Percentiles rank a stretch among this genome's conserved stretches.
Conservation (phyloP, 345 rosid genomes). For the Noccaea bulbosa region DNA sequence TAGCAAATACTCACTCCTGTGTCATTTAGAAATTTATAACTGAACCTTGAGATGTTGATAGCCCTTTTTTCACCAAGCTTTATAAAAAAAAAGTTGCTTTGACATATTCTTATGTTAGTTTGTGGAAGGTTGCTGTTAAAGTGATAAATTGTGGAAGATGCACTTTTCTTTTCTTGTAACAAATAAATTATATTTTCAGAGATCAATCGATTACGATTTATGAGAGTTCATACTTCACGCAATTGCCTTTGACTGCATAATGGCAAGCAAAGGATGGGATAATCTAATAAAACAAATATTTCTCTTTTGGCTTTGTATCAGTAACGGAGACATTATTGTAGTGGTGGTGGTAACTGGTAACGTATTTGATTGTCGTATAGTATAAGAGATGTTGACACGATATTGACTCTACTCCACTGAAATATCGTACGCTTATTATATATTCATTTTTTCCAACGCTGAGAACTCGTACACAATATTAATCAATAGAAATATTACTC, state of each 20-base stretch:
- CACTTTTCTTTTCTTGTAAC: neutral
- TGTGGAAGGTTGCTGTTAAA: neutral
- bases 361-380: constrained; percentile 26
- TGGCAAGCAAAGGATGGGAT: constrained; percentile 20
- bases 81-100: no score
- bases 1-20: neutral
- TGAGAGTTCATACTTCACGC: constrained; percentile 19
- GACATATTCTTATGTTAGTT: no score
- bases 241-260: constrained; percentile 9
- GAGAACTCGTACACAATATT: neutral
- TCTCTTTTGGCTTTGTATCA: constrained; percentile 17
- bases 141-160: neutral
- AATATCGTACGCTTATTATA: neutral
- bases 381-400: constrained; percentile 31
- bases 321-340: constrained; percentile 24
- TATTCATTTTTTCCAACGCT: neutral
- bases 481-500: neutral
- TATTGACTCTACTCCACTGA: constrained; percentile 21
- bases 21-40: neutral
- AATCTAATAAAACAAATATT: neutral
- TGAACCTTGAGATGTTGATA: neutral
- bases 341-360: constrained; percentile 36
- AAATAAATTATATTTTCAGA: neutral
- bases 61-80: no score
- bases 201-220: neutral